phyloP scores from a whole-genome alignment of 768 basidiomycete species.

The Kwoniella sp. region DNA sequence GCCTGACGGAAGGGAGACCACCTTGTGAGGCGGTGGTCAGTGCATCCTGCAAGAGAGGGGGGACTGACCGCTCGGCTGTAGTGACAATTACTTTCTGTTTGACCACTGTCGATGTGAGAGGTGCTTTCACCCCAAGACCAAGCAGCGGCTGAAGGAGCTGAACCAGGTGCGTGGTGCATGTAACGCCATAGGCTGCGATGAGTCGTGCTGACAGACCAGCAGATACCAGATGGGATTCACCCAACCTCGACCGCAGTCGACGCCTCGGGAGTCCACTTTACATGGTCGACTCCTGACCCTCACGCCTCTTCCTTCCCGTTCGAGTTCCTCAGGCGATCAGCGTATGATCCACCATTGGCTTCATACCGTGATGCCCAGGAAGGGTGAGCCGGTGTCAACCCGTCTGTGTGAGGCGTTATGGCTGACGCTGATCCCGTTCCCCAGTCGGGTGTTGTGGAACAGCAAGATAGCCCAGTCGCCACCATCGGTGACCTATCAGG shows the following conservation, averaged over 20 bases:
- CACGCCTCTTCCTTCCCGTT: conserved; percentile 85
- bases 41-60: neutral
- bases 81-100: conserved; percentile 84
- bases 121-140: conserved; percentile 82
- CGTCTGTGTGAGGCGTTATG: neutral
- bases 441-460: conserved; percentile 74
- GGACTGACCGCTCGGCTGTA: conserved; percentile 44
- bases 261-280: conserved; percentile 64
- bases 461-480: conserved; percentile 67
- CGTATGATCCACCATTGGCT: conserved; percentile 67
- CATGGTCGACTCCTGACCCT: conserved; percentile 62
- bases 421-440: neutral
- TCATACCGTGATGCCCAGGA: conserved; percentile 3
- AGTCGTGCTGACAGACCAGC: neutral
- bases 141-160: conserved; percentile 82
- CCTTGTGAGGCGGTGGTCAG: conserved; percentile 60
- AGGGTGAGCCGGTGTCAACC: neutral
- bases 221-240: conserved; percentile 74
- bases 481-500: conserved; percentile 67
- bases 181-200: neutral
- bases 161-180: conserved; percentile 61
- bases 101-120: conserved; percentile 86
- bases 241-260: conserved; percentile 61
- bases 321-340: conserved; percentile 71
- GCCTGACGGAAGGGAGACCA: conserved; percentile 66